Evolutionary conservation across 768 basidiomycete species (phyloP), one percentile per base, ranked within the genome.

Genomic region (Tremella fuciformis): DNA sequence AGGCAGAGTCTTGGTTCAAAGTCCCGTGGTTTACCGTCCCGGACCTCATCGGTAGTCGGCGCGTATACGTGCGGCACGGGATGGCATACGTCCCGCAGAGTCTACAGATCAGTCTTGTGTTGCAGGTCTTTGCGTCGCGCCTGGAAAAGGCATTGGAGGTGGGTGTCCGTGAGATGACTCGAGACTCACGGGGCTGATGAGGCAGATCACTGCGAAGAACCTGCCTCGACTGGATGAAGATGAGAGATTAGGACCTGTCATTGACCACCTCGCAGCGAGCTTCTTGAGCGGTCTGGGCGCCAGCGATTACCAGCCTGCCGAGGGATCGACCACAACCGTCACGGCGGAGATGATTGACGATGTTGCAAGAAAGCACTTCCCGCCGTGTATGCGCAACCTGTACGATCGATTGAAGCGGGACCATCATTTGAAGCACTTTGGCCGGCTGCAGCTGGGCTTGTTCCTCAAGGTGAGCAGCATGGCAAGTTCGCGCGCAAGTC

Each of bases 1-100:
- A 78, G 24, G 60, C 69, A 18, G 86, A 88, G 66, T 84, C 77
- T 42, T 94, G 85, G 79, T 87, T 85, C 80, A 96, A 94, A 80
- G 92, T 97, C n/a, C 86, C 83, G 75, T 99, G 96, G 96, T 92
- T 88, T 13, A 85, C 87, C 61, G 93, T 98, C 2, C 90, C 91
- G 4, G 91, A 96, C 76, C 83, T 99, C 1, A 88, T 99, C 8
- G 87, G 87, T 60, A 84, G 82, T 70, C 81, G 94, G 18, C 82
- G 81, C 46, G 89, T 97, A 0, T 84, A 89, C 60, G 79, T 99
- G 39, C 82, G 81, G 59, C 81, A 79, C 6, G 94, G 93, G 1
- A 86, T 85, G 81, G 93, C 93, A n/a, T 97, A 89, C 68, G 91
- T 98, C 15, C 86, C 88, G 15, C 81, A 78, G 50, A 80, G 79